Evolutionary conservation across 805 yeast genomes (phyloP), one percentile per base, ranked within the genome.

Genomic region (Candida maesae): DNA sequence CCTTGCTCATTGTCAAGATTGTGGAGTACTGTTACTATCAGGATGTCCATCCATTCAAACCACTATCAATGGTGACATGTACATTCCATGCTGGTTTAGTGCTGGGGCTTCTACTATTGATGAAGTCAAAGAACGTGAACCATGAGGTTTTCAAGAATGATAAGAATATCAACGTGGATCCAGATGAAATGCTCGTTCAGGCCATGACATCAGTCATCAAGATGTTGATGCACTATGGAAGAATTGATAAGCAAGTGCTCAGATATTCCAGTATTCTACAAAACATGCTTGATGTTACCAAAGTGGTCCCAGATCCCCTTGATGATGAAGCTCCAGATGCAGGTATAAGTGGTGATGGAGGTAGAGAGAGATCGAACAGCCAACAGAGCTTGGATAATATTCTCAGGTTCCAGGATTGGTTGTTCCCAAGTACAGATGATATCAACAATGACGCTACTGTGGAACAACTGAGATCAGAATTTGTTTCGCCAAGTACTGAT

Each of bases 1-100:
- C 70, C 2, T 46, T 65, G 10, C 47, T 67, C 26, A 55, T 58
- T n/a, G 59, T 66, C n/a, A 59, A 61, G 33, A 46, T 66, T 24
- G 58, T 60, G 23, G 59, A 61, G 33, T 51, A 49, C 14, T 51
- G 50, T 12, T 52, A 51, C 36, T 36, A 42, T 18, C 56, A 53
- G 20, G 51, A 62, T 38, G 49, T 63, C 10, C 67, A 63, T 18
- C 64, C 71, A 20, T 51, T 63, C 25, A 68, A 64, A 41, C 69
- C 68, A 73, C 42, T 64, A 36, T 51, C 62, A 16, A 49, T 63
- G 26, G 53, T 59, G 6, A 62, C 63, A 14, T 57, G 59, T 29
- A 50, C 63, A 4, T 66, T 67, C 41, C 63, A 60, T 45, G 64
- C 71, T 1, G 69, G 69, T 1, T 49, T 67, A 14, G 56, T 64